Evolutionary conservation across 2,329 filamentous ascomycete genomes (phyloP).

Genomic region (Cladosporium austrohemisphaericum): DNA sequence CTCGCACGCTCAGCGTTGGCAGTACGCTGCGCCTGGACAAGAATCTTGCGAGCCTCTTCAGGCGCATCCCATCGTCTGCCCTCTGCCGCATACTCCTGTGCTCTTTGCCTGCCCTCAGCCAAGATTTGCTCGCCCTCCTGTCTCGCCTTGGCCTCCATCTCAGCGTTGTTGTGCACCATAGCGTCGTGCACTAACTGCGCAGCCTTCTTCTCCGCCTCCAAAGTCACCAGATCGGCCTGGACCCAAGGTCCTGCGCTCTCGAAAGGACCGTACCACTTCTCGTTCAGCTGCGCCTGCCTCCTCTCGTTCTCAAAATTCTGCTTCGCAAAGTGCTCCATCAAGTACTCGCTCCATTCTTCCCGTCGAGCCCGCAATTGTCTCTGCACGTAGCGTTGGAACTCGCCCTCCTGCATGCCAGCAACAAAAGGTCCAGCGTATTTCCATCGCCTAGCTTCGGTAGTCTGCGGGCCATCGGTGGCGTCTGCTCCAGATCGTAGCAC

Average conservation of each 20-base stretch:
- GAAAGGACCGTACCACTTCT: conserved; percentile 18
- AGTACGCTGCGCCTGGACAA: conserved; percentile 7
- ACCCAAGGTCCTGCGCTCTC: conserved; percentile 7
- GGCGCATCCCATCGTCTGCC: conserved; percentile 10
- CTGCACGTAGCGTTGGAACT: conserved; percentile 53
- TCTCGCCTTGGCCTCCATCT: conserved; percentile 14
- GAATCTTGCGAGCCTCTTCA: conserved; percentile 13
- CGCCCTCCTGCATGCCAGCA: conserved; percentile 51
- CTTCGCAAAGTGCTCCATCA: conserved; percentile 26
- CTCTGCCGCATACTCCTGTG: conserved; percentile 1
- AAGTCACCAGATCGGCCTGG: background rate
- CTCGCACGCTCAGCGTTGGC: conserved; percentile 2
- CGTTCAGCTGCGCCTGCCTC: conserved; percentile 20
- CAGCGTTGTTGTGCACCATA: background rate
- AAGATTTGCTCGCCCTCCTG: conserved; percentile 19
- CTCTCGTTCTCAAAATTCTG: conserved; percentile 16
- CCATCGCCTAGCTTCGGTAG: conserved; percentile 43
- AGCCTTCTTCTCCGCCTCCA: conserved; percentile 9
- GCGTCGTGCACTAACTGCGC: conserved; percentile 2
- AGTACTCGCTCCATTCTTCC: conserved; percentile 30
- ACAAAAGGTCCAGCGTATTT: conserved; percentile 59
- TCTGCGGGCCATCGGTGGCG: background rate
- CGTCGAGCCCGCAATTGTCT: conserved; percentile 38
- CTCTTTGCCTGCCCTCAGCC: background rate
- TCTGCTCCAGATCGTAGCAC: conserved; percentile 20